Evolutionary conservation across 2,329 filamentous ascomycete species (phyloP).

Genomic region (Aspergillus sp.): DNA sequence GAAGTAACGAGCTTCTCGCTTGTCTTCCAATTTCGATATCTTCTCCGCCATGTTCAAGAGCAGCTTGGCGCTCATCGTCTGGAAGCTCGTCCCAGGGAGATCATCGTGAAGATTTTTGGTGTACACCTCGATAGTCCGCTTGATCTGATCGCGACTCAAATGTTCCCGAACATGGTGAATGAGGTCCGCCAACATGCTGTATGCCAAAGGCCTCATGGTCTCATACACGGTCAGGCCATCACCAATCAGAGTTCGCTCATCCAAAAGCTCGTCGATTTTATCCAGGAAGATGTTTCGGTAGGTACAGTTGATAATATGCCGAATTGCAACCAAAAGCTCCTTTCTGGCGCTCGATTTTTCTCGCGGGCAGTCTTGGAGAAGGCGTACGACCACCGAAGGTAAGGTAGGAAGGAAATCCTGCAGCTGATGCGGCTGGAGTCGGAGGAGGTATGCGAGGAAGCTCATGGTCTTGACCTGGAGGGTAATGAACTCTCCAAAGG

Average conservation of each 20-base stretch:
- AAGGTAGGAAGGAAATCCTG: conserved; percentile 83
- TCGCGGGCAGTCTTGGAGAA: conserved; percentile 89
- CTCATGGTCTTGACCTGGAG: conserved; percentile 99
- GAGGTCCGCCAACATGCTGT: conserved; percentile 96
- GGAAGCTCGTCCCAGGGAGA: conserved; percentile 96
- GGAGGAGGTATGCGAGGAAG: conserved; percentile 87
- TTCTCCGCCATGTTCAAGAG: conserved; percentile 97
- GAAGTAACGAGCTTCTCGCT: conserved; percentile 91
- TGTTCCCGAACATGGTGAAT: conserved; percentile 95
- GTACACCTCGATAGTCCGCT: conserved; percentile 94
- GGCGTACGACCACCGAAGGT: conserved; percentile 83
- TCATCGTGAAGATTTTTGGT: conserved; percentile 94
- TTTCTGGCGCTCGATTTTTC: conserved; percentile 94
- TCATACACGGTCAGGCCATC: conserved; percentile 96
- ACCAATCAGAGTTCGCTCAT: conserved; percentile 90
- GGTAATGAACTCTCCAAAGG: conserved; percentile 96
- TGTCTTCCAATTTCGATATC: conserved; percentile 90
- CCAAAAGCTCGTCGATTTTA: conserved; percentile 92
- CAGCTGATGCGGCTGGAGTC: conserved; percentile 83
- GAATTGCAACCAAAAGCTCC: conserved; percentile 90
- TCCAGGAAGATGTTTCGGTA: conserved; percentile 91
- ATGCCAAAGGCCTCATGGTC: conserved; percentile 90
- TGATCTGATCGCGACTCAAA: conserved; percentile 86
- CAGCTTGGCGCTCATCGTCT: conserved; percentile 98
- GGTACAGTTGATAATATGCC: conserved; percentile 99